Conservation (phyloP, 495 filamentous ascomycete genomes). For the Aspergillus taichungensis region DNA sequence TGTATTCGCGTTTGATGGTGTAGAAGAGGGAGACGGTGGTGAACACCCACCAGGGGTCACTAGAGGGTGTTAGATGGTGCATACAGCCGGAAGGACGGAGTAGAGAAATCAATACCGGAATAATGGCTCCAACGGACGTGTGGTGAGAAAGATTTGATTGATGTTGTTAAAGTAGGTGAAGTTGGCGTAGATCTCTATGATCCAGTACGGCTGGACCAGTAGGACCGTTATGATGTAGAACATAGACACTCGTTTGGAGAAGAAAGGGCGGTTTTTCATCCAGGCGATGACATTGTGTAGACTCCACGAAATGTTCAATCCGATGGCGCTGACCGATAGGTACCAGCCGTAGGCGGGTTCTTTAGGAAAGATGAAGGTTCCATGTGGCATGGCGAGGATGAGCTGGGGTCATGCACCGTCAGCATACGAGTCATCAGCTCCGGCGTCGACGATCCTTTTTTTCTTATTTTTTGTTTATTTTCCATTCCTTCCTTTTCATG, state of each 20-base stretch:
- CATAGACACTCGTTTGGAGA: constrained; percentile 22
- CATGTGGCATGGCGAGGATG: constrained; percentile 29
- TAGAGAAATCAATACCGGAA: constrained; percentile 38
- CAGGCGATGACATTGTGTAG: constrained; percentile 43
- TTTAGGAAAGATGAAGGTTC: constrained; percentile 38
- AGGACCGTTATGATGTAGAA: constrained; percentile 34
- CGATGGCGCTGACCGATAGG: constrained; percentile 36
- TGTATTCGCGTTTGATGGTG: constrained; percentile 45
- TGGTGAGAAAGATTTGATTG: constrained; percentile 40
- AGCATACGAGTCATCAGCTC: background rate
- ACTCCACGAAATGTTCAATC: constrained; percentile 37
- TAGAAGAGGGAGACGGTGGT: constrained; percentile 43
- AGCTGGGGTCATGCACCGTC: constrained; percentile 11
- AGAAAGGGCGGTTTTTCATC: constrained; percentile 41
- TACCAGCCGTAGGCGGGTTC: constrained; percentile 39
- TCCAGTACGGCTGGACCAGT: constrained; percentile 37
- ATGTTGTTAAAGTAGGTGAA: constrained; percentile 43
- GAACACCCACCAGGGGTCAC: constrained; percentile 55
- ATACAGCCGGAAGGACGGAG: background rate
- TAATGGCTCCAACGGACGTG: constrained; percentile 44
- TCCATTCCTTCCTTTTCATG: too few species aligned
- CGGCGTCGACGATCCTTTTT: background rate
- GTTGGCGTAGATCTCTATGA: constrained; percentile 41
- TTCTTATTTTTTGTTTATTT: too few species aligned
- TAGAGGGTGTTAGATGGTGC: constrained; percentile 6